phyloP scores from a whole-genome alignment of 176 grass and related monocot species.

The Sorghum bicolor region Sorghum_bicolor_NCBIv3 NC_012879.2:1415001-1415500 shows the following conservation, averaged over 20 bases:
- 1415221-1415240: conserved; percentile 54
- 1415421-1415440: conserved; percentile 78
- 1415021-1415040: conserved; percentile 68
- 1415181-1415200: conserved; percentile 73
- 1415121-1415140: conserved; percentile 37
- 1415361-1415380: conserved; percentile 53
- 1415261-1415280: conserved; percentile 92
- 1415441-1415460: conserved; percentile 56
- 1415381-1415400: conserved; percentile 65
- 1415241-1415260: conserved; percentile 89
- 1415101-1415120: conserved; percentile 84
- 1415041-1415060: conserved; percentile 93
- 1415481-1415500: conserved; percentile 60
- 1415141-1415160: conserved; percentile 75
- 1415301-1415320: conserved; percentile 90
- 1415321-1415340: conserved; percentile 75
- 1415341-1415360: conserved; percentile 68
- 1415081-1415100: conserved; percentile 97
- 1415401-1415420: conserved; percentile 56
- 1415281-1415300: conserved; percentile 97
- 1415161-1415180: conserved; percentile 83
- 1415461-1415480: conserved; percentile 69
- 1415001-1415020: conserved; percentile 84
- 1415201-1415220: conserved; percentile 58
- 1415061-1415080: conserved; percentile 97